Base-by-base conservation (phyloP, 2,329 filamentous ascomycete species). In the Bipolaris victoriae region DNA sequence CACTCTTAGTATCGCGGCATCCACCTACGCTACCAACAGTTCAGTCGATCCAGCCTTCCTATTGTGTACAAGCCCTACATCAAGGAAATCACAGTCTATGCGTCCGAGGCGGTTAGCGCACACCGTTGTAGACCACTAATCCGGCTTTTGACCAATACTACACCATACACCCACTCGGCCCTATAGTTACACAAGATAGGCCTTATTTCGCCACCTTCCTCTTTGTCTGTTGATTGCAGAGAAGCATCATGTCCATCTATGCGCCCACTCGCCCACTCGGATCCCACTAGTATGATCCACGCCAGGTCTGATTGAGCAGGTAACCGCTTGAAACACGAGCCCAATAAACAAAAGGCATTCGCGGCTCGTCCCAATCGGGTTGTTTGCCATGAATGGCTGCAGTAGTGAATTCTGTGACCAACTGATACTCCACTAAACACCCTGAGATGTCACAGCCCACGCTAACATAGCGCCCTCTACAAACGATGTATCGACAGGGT, bases 301-400 rank as follows among this genome's bases (percentile, higher is more conserved):
- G 62, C 58, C 58, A 57, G 53, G 49, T 45, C 69, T 67, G 50
- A 71, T 68, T 49, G 43, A 68, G 69, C 67, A 73, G 66, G 70
- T 70, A 57, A 60, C 41, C 50, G 60, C 59, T 45, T 49, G 58
- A 59, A 60, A 64, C 58, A 45, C 51, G 52, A 57, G 18, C 55
- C 47, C 56, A 59, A 55, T 46, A 45, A 64, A 55, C 57, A 45
- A 57, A 60, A 58, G 48, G 60, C 55, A 49, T 57, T 13, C 41
- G 36, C 36, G 67, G 71, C 66, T 70, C 72, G 69, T 68, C 70
- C 70, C 73, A 70, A 60, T 70, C 58, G 65, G 66, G 43, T 55
- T 63, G 52, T 57, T 45, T 50, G 58, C 53, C 43, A 37, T 60
- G 49, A 62, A 49, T 74, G 65, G 67, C 57, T 57, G 56, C 49